These are phyloP conservation scores for Dioszegia crocea DNA, from an alignment of 768 basidiomycete species.

Conservation along the genomic window DNA sequence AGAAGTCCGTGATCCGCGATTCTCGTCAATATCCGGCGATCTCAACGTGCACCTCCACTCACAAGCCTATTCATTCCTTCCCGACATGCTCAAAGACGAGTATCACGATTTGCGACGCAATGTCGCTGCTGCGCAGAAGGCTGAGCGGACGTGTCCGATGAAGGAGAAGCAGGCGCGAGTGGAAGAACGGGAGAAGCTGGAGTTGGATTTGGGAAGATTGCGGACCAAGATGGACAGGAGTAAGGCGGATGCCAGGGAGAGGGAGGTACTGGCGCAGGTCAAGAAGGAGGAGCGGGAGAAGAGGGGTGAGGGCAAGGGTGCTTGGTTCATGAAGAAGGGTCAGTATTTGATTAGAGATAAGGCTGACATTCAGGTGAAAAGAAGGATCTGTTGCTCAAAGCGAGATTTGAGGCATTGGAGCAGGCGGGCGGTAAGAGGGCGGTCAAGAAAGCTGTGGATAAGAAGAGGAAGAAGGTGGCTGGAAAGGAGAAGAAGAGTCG, in stretches of 20 bases:
- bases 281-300: slow-evolving; percentile 64
- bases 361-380: slow-evolving; percentile 61
- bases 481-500: slow-evolving; percentile 85
- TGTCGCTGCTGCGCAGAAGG: slow-evolving; percentile 64
- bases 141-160: slow-evolving; percentile 34
- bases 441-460: slow-evolving; percentile 81
- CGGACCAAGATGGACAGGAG: slow-evolving; percentile 75
- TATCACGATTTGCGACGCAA: slow-evolving; percentile 63
- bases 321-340: slow-evolving; percentile 84
- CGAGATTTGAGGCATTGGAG: slow-evolving; percentile 74
- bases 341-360: slow-evolving; percentile 38
- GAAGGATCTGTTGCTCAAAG: slow-evolving; percentile 66
- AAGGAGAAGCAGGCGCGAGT: slow-evolving; percentile 56
- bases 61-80: slow-evolving; percentile 69
- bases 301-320: slow-evolving; percentile 68
- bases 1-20: slow-evolving; percentile 80
- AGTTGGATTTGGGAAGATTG: slow-evolving; percentile 67
- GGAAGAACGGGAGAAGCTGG: slow-evolving; percentile 66
- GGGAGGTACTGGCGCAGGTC: slow-evolving; percentile 59
- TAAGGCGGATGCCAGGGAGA: slow-evolving; percentile 65
- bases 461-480: slow-evolving; percentile 76
- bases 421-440: slow-evolving; percentile 71
- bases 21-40: slow-evolving; percentile 64
- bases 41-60: slow-evolving; percentile 65
- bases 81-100: slow-evolving; percentile 63